A percentile compares a stretch with the other conserved stretches of the same genome.
These are phyloP conservation scores for Cytospora piceae DNA, from an alignment of 2,329 filamentous ascomycete genomes.

Conservation along the genomic window DNA sequence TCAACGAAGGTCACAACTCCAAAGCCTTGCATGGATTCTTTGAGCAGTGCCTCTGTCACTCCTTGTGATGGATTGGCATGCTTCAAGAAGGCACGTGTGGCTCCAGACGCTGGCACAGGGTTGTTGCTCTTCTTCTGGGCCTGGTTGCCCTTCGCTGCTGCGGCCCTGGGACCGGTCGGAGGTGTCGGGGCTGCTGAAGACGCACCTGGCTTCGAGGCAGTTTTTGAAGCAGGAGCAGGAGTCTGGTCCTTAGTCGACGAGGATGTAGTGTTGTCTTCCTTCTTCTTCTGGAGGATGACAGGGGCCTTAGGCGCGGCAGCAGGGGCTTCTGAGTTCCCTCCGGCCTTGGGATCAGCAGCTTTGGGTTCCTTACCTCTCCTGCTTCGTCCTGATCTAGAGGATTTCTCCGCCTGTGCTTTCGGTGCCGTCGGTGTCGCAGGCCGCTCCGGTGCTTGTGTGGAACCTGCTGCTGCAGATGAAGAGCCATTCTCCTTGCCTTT, in stretches of 20 bases:
- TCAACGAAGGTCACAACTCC: conserved; percentile 80
- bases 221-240: conserved; percentile 13
- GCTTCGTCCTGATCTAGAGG: conserved; percentile 32
- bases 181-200: conserved; percentile 32
- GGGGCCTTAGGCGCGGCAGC: conserved; percentile 39
- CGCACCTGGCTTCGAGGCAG: conserved; percentile 35
- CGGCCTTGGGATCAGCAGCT: conserved; percentile 34
- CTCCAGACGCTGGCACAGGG: conserved; percentile 46
- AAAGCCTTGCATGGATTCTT: conserved; percentile 73
- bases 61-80: conserved; percentile 89
- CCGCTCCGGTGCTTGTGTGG: conserved; percentile 24
- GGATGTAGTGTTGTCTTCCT: conserved; percentile 34
- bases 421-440: conserved; percentile 37
- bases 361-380: conserved; percentile 31
- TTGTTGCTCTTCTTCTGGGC: conserved; percentile 40
- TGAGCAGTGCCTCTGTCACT: conserved; percentile 80
- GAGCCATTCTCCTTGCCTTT: conserved; percentile 32
- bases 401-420: conserved; percentile 33
- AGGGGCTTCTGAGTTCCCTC: conserved; percentile 34
- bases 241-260: conserved; percentile 34
- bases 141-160: conserved; percentile 30
- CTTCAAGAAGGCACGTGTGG: conserved; percentile 75
- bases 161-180: conserved; percentile 36
- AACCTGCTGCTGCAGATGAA: conserved; percentile 29
- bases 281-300: conserved; percentile 46